Evolutionary conservation across 1,284 basidiomycete species (phyloP), one percentile per base, ranked within the genome.

Genomic region (Anthracocystis panici-leucophaei): DNA sequence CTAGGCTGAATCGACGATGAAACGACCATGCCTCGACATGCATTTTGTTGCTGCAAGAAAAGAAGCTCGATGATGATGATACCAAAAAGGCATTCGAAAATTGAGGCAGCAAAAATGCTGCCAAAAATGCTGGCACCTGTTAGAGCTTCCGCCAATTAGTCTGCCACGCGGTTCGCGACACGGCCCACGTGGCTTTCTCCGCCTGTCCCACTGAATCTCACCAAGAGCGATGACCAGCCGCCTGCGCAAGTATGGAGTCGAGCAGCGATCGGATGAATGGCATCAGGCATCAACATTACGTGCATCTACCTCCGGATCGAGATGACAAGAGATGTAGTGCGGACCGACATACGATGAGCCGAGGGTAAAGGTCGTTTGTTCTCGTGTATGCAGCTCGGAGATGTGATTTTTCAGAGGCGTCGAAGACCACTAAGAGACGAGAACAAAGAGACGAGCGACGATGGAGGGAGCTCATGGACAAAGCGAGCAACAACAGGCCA

Each of bases 341-440:
- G 2, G 33, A 33, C 33, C 33, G 33, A 6, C 33, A 7, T 33
- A 33, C 33, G 33, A 33, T 33, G 33, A 33, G 33, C 33, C 33
- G 33, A 33, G 33, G 33, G 29, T 31, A 33, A 33, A 6, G 12
- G 33, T 12, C n/a, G n/a, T 12, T 11, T 33, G 33, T 2, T 2
- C 6, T 7, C 7, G 7, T 48, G 31, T 35, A 51, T 51, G 49
- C 49, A 51, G 49, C 49, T 51, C 49, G 49, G 49, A 20, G 49
- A 21, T 14, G 40, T 41, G 40, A 41, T 41, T 41, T 41, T 38
- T 41, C 6, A n/a, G 40, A 41, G 18, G 18, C 14, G 35, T 41
- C 14, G 40, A 41, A 6, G 16, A 41, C 3, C 12, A 6, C 16
- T 18, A 41, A 10, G 6, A 41, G 14, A 18, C 40, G 40, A n/a